Base-by-base conservation (phyloP, 495 filamentous ascomycete genomes). In the Neurospora cerealis region DNA sequence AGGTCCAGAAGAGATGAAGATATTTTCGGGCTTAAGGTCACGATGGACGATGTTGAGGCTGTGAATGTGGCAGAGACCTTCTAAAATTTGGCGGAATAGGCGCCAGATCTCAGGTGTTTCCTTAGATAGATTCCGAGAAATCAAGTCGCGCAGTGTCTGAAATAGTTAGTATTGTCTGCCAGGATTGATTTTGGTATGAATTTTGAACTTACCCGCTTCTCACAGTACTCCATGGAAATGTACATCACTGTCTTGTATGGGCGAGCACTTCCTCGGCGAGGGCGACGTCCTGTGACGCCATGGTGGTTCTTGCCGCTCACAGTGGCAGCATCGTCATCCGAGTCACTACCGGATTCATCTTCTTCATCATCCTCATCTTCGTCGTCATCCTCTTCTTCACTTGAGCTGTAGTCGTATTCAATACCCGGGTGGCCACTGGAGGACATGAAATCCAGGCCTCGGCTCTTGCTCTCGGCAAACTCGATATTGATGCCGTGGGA, bases 21-120 rank as follows among this genome's bases (percentile, higher is more conserved):
- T 89, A 75, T 99, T 99, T 77, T 99, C 96, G 0, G 96, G 96
- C 78, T 98, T 98, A n/a, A 99, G 86, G 80, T 99, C 96, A 1
- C 96, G 91, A 78, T 99, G 96, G 28, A 99, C 95, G 76, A 99
- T 97, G 62, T 93, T 94, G 71, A 96, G 86, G 41, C 91, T 87
- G 79, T 99, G 96, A 66, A 99, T 94, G 81, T 99, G 94, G 44
- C 87, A 91, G 19, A 99, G 81, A 0, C 96, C 96, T 82, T 98
- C 94, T 4, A 98, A 85, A 15, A 97, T 91, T 79, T 98, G 96
- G 13, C 96, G 89, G 75, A 97, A 94, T 9, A 97, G 83, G 41
- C 94, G 90, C 96, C 96, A 99, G 10, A 89, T 85, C 73, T 97
- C 91, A 40, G 94, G 90, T 6, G 84, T 81, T 72, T 94, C 89